Evolutionary conservation across 345 rosid genomes (phyloP), one percentile per base, ranked within the genome.

Genomic region (thale cress (Arabidopsis thaliana)): DNA sequence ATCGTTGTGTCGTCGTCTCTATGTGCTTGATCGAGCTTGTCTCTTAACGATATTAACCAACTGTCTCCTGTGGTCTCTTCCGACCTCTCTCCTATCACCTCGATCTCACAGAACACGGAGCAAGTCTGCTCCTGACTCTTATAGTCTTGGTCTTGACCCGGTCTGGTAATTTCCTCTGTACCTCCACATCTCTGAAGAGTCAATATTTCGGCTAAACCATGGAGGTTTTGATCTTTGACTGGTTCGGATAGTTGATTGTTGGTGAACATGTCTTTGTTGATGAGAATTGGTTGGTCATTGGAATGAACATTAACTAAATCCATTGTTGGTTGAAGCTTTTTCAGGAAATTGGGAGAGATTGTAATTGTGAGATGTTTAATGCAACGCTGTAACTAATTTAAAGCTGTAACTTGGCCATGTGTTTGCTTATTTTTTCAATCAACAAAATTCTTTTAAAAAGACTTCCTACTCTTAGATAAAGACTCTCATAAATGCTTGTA

Each of bases 11-110:
- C 84, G 13, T 87, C 87, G 1, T 91, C 89, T 80, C 78, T 83
- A 20, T 59, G 45, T 9, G 89, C 89, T 71, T 83, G 76, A 5
- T 84, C 82, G 4, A 89, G 84, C 73, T 84, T 89, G 20, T 84
- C 91, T 75, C 61, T 78, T 30, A 93, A 81, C n/a, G 89, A 84
- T 33, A 90, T 59, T 57, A 85, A 74, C 98, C 98, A 90, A 36
- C 45, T 37, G 30, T 25, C 49, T 70, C 25, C 25, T 57, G 33
- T 59, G 44, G n/a, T 44, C 9, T 69, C 45, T 45, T 25, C 48
- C 58, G 36, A 37, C 14, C 7, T 62, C 33, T 37, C 65, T 12
- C 38, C 46, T 40, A 22, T 86, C 86, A 30, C 80, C 84, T 68
- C 50, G 20, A 16, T 16, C 20, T 38, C 38, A 60, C 48, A 2